Conservation (phyloP, 805 yeast genomes). For the Candida schatavii region DNA sequence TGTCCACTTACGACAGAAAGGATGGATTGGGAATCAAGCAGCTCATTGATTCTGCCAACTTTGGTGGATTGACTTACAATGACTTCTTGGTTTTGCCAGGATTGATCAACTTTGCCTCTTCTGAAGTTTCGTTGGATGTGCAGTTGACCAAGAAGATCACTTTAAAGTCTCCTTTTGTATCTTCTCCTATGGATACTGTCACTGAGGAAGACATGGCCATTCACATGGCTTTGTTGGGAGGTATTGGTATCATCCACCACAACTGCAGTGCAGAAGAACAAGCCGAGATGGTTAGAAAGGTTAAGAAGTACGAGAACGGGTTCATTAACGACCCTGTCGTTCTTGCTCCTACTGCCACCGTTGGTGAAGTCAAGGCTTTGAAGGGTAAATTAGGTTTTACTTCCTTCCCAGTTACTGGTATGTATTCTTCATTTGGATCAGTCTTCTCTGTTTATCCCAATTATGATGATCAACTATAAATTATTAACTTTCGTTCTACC, state of each 20-base stretch:
- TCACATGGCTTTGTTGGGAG: slow-evolving; percentile 97
- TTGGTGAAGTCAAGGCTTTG: slow-evolving; percentile 74
- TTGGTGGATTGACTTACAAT: slow-evolving; percentile 97
- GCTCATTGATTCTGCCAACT: slow-evolving; percentile 82
- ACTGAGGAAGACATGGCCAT: slow-evolving; percentile 98
- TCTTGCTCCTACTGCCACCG: slow-evolving; percentile 70
- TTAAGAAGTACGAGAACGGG: slow-evolving; percentile 96
- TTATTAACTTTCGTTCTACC: slow-evolving; percentile 99
- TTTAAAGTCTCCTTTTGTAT: slow-evolving; percentile 90
- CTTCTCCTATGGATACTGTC: slow-evolving; percentile 99
- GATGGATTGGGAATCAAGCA: slow-evolving; percentile 85
- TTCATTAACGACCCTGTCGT: slow-evolving; percentile 91
- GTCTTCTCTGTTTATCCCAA: slow-evolving; percentile 4
- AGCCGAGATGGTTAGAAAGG: slow-evolving; percentile 97
- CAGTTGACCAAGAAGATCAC: slow-evolving; percentile 89
- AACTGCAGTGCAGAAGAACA: slow-evolving; percentile 96
- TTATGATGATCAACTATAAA: slow-evolving; percentile 51
- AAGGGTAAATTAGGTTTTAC: slow-evolving; percentile 81
- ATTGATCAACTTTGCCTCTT: slow-evolving; percentile 83
- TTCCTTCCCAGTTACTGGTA: slow-evolving; percentile 99
- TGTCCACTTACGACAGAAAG: slow-evolving; percentile 60
- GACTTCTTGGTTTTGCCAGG: slow-evolving; percentile 96
- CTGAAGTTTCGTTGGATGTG: slow-evolving; percentile 73
- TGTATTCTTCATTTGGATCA: slow-evolving; percentile 38
- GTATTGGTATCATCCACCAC: slow-evolving; percentile 98